Conservation (phyloP, 2,329 filamentous ascomycete species). For the Passalora sequoiae region DNA sequence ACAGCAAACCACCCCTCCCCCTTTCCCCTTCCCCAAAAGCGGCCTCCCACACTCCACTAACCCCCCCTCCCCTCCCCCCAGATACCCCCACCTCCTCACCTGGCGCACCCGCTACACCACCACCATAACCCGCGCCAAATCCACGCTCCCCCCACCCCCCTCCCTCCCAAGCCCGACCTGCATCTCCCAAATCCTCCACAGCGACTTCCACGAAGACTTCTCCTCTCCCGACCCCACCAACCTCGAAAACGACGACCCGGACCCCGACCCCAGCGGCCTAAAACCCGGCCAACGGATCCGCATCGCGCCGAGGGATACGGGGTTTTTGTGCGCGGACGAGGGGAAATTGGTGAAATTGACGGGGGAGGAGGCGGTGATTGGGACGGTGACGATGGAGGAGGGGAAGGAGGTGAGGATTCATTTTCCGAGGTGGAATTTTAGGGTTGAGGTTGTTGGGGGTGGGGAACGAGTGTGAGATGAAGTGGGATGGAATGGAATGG, state of each 20-base stretch:
- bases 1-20: too few species aligned
- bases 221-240: conserved; percentile 9
- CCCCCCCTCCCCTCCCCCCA: too few species aligned
- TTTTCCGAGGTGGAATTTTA: conserved; percentile 37
- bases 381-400: conserved; percentile 9
- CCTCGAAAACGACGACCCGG: conserved; percentile 7
- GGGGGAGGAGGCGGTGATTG: conserved; percentile 12
- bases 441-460: too few species aligned
- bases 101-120: conserved; percentile 17
- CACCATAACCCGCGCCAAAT: conserved; percentile 12
- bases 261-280: conserved; percentile 9
- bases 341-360: conserved; percentile 18
- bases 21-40: too few species aligned
- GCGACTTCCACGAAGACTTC: conserved; percentile 10
- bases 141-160: conserved; percentile 8
- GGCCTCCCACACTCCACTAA: too few species aligned
- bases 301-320: conserved; percentile 19
- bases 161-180: conserved; percentile 19
- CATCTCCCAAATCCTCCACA: conserved; percentile 10
- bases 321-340: conserved; percentile 9
- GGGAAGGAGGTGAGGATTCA: conserved; percentile 25
- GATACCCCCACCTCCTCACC: conserved; percentile 14
- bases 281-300: conserved; percentile 12
- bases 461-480: too few species aligned
- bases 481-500: too few species aligned